Conservation (phyloP, 2,329 filamentous ascomycete species). For the Verticillium isaacii region DNA sequence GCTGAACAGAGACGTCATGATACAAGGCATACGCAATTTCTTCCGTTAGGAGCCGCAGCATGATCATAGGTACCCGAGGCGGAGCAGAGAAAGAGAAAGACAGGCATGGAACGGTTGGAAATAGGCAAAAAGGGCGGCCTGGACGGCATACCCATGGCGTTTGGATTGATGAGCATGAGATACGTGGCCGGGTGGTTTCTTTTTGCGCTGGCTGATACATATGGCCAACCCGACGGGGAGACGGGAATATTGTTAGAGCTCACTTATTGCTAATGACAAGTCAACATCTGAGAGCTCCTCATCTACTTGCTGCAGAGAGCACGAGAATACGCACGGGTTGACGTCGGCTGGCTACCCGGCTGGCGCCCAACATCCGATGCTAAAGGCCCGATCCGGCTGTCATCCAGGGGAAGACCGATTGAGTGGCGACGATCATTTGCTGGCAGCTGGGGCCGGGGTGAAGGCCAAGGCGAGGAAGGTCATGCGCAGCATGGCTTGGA, state of each 20-base stretch:
- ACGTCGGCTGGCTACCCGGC: background rate
- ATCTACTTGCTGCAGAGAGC: background rate
- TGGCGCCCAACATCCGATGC: background rate
- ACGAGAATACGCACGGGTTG: background rate
- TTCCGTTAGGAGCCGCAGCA: constrained; percentile 29
- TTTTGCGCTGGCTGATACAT: background rate
- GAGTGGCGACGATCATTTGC: background rate
- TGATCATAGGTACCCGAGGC: background rate
- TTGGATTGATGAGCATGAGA: background rate
- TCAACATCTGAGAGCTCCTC: too few species aligned
- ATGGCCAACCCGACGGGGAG: background rate
- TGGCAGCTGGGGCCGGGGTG: background rate
- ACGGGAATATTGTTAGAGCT: background rate
- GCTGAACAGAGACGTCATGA: constrained; percentile 30
- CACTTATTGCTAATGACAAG: background rate
- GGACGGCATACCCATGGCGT: background rate
- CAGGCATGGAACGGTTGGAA: background rate
- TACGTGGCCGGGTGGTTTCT: background rate
- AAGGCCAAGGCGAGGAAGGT: background rate
- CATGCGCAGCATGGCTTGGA: background rate
- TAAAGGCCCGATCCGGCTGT: background rate
- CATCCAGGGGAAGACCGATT: background rate
- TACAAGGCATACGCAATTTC: constrained; percentile 36
- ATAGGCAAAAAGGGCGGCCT: background rate
- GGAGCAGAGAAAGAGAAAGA: background rate